phyloP scores from a whole-genome alignment of 768 basidiomycete genomes.

The Suillus ampliporus region DNA sequence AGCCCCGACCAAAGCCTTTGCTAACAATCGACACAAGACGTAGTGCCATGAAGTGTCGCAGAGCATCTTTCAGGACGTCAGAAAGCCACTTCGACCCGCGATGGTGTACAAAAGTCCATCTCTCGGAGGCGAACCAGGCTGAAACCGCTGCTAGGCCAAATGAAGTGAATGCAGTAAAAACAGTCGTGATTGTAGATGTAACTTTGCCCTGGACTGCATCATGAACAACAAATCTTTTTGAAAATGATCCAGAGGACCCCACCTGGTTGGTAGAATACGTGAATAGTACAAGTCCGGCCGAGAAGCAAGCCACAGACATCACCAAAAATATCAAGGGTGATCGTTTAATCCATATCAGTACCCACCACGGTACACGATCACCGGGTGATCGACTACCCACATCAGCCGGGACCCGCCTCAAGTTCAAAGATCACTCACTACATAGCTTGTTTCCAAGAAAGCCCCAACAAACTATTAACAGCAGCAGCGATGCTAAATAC shows the following conservation, averaged over 20 bases:
- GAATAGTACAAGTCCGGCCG: conserved; percentile 73
- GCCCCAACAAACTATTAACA: conserved; percentile 75
- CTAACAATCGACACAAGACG: conserved; percentile 30
- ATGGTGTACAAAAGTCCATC: conserved; percentile 65
- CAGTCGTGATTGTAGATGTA: conserved; percentile 69
- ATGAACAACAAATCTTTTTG: neutral
- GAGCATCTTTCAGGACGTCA: conserved; percentile 58
- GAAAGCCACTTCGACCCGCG: conserved; percentile 73
- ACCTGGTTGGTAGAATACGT: conserved; percentile 71
- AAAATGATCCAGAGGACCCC: conserved; percentile 16
- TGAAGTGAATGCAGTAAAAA: conserved; percentile 73
- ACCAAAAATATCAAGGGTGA: conserved; percentile 81
- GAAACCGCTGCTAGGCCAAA: conserved; percentile 76
- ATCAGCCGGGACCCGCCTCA: conserved; percentile 1
- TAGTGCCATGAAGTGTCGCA: conserved; percentile 40
- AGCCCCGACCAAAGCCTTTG: conserved; percentile 4
- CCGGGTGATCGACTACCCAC: conserved; percentile 71
- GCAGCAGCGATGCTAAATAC: conserved; percentile 81
- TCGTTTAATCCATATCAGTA: conserved; percentile 81
- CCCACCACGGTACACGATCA: conserved; percentile 82
- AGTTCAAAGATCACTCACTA: conserved; percentile 57
- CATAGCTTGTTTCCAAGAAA: conserved; percentile 85
- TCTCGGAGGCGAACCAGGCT: conserved; percentile 75
- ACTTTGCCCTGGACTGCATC: conserved; percentile 46
- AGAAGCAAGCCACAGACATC: conserved; percentile 77